Base-by-base conservation (phyloP, 495 filamentous ascomycete genomes). In the Lasiosphaeriaceae sp. region DNA sequence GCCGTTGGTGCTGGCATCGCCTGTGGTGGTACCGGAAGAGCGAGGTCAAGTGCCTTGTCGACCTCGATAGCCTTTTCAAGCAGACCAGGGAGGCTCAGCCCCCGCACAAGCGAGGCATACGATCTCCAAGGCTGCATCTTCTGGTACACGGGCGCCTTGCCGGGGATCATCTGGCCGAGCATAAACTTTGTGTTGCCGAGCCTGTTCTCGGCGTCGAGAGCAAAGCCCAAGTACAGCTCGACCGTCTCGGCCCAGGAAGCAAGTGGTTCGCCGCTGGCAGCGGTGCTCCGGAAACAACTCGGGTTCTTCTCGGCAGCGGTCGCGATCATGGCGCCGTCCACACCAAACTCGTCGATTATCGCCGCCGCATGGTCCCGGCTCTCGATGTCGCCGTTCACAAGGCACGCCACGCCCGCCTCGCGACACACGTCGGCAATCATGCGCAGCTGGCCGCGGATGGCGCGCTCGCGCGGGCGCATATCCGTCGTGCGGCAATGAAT, bases 321-420 rank as follows among this genome's bases (percentile, higher is more conserved):
- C 11, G 94, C 95, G 65, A 98, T 97, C 94, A 98, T 98, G 47
- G 89, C 93, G 14, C 92, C 94, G 63, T 97, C 94, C 2, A 88
- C 90, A 4, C 86, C 87, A 62, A 79, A 96, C 65, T 96, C 86
- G 16, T 77, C 47, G 51, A 89, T 83, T 17, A 97, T 72, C 51
- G 77, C 66, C 2, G 86, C 64, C 2, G 84, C 92, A 48, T 94
- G 71, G 34, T 85, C 83, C 31, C 88, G 78, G 16, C 75, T 79
- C 17, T 80, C 82, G 0, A 98, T 90, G 65, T 98, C 94, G 12
- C 94, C 94, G 66, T 98, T 98, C 86, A 96, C 92, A 12, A 97
- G 69, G 63, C 90, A 94, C 3, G 91, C 90, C 9, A 98, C 90
- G 11, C 92, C 91, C 2, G 84, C 85, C 49, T 90, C 83, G 35